Conservation (phyloP, 805 yeast genomes). For the Pichia heedii region DNA sequence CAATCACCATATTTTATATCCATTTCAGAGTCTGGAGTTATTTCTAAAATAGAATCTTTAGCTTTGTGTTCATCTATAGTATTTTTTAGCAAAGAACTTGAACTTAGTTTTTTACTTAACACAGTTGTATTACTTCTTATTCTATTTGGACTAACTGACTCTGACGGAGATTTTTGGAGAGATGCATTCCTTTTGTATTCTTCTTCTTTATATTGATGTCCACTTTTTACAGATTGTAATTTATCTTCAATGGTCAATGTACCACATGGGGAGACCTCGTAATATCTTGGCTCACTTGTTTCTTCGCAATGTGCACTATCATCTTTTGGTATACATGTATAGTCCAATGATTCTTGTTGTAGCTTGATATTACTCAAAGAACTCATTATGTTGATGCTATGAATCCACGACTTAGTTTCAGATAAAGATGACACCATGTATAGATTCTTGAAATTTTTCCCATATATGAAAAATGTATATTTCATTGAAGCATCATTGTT, state of each 20-base stretch:
- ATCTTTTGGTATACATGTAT: slow-evolving; percentile 16
- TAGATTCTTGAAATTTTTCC: slow-evolving; percentile 30
- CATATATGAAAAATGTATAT: slow-evolving; percentile 32
- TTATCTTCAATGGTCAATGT: slow-evolving; percentile 25
- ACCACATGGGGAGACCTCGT: slow-evolving; percentile 16
- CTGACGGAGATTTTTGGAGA: neutral
- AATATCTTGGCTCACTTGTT: slow-evolving; percentile 12
- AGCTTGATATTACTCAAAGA: slow-evolving; percentile 32
- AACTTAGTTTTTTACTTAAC: too few species aligned
- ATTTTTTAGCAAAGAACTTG: too few species aligned
- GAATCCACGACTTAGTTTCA: slow-evolving; percentile 54
- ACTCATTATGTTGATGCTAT: slow-evolving; percentile 41
- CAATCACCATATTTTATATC: neutral
- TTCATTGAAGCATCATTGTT: neutral
- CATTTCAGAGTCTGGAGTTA: too few species aligned
- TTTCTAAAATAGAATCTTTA: too few species aligned
- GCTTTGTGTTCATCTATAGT: too few species aligned
- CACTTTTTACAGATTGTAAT: slow-evolving; percentile 23
- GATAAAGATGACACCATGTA: slow-evolving; percentile 34
- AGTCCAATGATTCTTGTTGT: slow-evolving; percentile 14
- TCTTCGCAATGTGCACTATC: slow-evolving; percentile 14
- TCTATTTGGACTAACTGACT: neutral
- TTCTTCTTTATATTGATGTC: slow-evolving; percentile 17
- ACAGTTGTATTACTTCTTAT: slow-evolving; percentile 5
- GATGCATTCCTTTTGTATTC: neutral